Evolutionary conservation across 768 basidiomycete species (phyloP).

Genomic region (Agaricus blazei): DNA sequence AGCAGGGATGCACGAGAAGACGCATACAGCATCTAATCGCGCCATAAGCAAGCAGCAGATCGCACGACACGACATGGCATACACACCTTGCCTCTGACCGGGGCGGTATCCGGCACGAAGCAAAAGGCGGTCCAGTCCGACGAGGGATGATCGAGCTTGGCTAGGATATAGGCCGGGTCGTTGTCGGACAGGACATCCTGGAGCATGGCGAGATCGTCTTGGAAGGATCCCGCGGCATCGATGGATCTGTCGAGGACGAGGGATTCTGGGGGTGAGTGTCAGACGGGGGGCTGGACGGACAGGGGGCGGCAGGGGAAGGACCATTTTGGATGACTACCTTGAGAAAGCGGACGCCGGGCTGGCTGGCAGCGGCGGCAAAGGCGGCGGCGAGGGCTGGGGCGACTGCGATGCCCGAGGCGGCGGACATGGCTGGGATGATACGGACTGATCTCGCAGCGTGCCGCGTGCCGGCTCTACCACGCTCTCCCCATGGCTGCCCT

Average conservation of each 20-base stretch:
- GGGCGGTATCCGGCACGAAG: slow-evolving; percentile 81
- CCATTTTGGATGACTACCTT: slow-evolving; percentile 76
- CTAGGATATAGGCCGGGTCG: slow-evolving; percentile 72
- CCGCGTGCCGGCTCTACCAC: slow-evolving; percentile 19
- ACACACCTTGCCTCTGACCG: slow-evolving; percentile 74
- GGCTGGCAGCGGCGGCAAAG: slow-evolving; percentile 56
- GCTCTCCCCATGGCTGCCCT: slow-evolving; percentile 19
- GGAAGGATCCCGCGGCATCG: slow-evolving; percentile 43
- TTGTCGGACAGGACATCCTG: slow-evolving; percentile 54
- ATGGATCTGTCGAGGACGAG: slow-evolving; percentile 58
- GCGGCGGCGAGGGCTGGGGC: slow-evolving; percentile 49
- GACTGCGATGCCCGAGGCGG: slow-evolving; percentile 66
- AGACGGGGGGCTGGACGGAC: slow-evolving; percentile 11
- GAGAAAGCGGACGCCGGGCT: slow-evolving; percentile 58
- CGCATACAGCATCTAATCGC: slow-evolving; percentile 79
- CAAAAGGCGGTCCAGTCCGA: slow-evolving; percentile 69
- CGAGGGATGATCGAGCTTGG: slow-evolving; percentile 52
- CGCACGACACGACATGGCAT: not conserved
- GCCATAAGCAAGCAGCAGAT: not conserved
- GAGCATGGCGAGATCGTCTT: slow-evolving; percentile 56
- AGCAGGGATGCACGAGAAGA: slow-evolving; percentile 67
- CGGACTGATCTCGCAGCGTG: slow-evolving; percentile 16
- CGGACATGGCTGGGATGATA: slow-evolving; percentile 48
- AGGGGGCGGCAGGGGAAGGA: slow-evolving; percentile 35
- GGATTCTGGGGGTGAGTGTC: slow-evolving; percentile 44